A percentile compares a stretch with the other conserved stretches of the same genome.
phyloP scores from a whole-genome alignment of 495 filamentous ascomycete species.

The Alectoria sarmentosa region DNA sequence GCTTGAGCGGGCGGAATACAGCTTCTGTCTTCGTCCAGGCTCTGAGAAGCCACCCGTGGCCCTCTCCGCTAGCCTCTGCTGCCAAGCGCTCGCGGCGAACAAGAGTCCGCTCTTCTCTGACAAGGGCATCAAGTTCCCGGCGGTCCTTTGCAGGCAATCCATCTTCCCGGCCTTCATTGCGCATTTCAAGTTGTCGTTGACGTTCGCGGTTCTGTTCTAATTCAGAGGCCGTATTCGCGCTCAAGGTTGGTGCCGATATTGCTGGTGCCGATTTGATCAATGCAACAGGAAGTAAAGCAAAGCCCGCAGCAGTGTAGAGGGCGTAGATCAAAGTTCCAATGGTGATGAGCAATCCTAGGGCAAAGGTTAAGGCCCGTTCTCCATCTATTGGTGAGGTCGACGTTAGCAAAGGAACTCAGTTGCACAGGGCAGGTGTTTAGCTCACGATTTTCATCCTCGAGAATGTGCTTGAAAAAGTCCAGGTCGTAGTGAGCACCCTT shows the following conservation, averaged over 20 bases:
- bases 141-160: conserved; percentile 77
- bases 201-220: conserved; percentile 83
- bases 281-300: conserved; percentile 81
- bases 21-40: conserved; percentile 72
- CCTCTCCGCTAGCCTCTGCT: conserved; percentile 69
- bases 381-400: conserved; percentile 48
- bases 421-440: not conserved
- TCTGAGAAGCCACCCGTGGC: conserved; percentile 58
- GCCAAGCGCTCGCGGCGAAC: conserved; percentile 83
- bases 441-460: conserved; percentile 69
- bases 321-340: conserved; percentile 79
- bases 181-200: conserved; percentile 81
- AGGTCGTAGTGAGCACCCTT: conserved; percentile 59
- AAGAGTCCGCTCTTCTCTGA: conserved; percentile 85
- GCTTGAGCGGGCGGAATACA: conserved; percentile 73
- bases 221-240: conserved; percentile 66
- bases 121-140: conserved; percentile 77
- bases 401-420: conserved; percentile 22
- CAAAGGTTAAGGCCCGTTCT: conserved; percentile 86
- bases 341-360: conserved; percentile 74
- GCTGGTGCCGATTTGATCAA: conserved; percentile 86
- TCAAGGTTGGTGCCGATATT: conserved; percentile 66
- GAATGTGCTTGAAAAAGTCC: conserved; percentile 83
- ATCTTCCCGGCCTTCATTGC: conserved; percentile 67
- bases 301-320: conserved; percentile 79